Base-by-base conservation (phyloP, 75 land plant species). In the Cunninghamia lanceolata region DNA sequence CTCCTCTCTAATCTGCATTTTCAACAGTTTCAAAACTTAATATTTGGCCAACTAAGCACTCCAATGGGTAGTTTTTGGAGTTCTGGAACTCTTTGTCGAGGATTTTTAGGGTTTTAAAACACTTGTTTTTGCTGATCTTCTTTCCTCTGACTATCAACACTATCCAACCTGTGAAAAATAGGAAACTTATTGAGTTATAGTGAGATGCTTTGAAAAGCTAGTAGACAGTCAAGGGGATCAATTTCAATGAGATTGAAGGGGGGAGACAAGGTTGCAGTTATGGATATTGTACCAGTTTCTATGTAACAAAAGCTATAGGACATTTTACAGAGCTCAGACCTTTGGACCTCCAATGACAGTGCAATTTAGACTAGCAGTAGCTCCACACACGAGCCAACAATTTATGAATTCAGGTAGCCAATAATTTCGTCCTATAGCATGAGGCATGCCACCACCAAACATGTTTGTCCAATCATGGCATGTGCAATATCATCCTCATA, bases 281-380 rank as follows among this genome's bases (percentile, higher is more conserved):
- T 98, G 94, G 99, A 98, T 88, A 93, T 98, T 66, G 92, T 96
- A 82, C 99, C 99, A 46, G 96, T 93, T 68, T 82, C 92, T 19
- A 54, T 90, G 75, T 84, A 89, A 74, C 81, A 90, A 86, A 88
- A 90, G 83, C 50, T 85, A 56, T 73, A 90, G 50, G 86, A 39
- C 50, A n/a, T 21, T 45, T 46, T 63, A 52, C 89, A 77, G 36
- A 78, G 11, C 53, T n/a, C 30, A n/a, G 38, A 81, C n/a, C 63
- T 91, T 66, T 85, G 86, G 79, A 17, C 84, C 85, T 56, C 83
- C 90, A 10, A 78, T 88, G 84, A 46, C 87, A 80, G 86, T 91
- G 88, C 92, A 91, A 85, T 96, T 93, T 88, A 91, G 97, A 40
- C 91, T 94, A 47, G 85, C 84, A 7, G 87, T 84, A 32, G 88